Conservation (phyloP, 352 stramenopile species). For the Pythium guiyangense region DNA sequence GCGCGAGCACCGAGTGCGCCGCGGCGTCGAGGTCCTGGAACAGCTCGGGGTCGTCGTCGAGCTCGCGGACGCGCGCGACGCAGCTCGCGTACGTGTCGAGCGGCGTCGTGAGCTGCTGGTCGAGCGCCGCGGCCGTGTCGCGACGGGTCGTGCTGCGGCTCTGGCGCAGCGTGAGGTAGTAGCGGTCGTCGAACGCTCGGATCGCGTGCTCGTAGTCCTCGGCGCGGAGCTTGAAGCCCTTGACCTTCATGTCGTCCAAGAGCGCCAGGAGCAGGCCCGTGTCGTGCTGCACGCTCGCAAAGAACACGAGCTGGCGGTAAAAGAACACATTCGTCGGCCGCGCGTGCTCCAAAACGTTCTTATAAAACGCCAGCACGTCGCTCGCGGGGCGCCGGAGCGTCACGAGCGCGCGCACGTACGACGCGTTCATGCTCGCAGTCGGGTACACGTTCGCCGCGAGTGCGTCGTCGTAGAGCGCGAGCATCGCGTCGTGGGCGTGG, state of each 20-base stretch:
- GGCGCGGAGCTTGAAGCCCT: constrained; percentile 53
- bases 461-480: constrained; percentile 44
- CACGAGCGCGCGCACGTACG: constrained; percentile 48
- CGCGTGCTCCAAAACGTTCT: constrained; percentile 28
- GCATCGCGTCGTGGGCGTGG: constrained; percentile 25
- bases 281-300: constrained; percentile 24
- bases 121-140: constrained; percentile 4
- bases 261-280: constrained; percentile 26
- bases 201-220: constrained; percentile 52
- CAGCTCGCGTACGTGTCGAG: constrained; percentile 45
- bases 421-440: constrained; percentile 60
- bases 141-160: constrained; percentile 5
- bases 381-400: constrained; percentile 21
- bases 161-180: constrained; percentile 25
- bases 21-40: constrained; percentile 34
- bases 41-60: constrained; percentile 38
- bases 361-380: constrained; percentile 47
- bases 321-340: constrained; percentile 55
- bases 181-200: constrained; percentile 38
- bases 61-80: constrained; percentile 28
- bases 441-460: constrained; percentile 38
- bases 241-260: constrained; percentile 63
- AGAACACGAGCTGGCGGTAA: constrained; percentile 53
- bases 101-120: constrained; percentile 19
- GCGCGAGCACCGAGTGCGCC: constrained; percentile 25